Evolutionary conservation across 2,329 filamentous ascomycete genomes (phyloP).

Genomic region (Ilyonectria robusta): DNA sequence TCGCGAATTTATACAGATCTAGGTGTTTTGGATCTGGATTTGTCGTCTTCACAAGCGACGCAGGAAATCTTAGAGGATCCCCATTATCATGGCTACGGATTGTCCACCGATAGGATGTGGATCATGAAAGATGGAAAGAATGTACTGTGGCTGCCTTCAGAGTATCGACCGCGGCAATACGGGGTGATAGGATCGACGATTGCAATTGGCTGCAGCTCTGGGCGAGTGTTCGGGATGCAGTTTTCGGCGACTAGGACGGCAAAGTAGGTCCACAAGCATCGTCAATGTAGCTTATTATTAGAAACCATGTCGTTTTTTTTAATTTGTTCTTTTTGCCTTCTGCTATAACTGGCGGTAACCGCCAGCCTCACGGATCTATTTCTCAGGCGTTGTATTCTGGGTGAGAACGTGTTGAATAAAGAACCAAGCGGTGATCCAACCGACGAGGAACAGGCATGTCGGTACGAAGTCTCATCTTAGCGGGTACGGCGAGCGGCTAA

Average conservation of each 20-base stretch:
- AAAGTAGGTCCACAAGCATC: too few species aligned
- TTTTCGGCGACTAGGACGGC: neutral
- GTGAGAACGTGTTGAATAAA: too few species aligned
- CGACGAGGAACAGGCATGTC: too few species aligned
- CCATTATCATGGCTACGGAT: neutral
- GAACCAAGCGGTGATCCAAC: too few species aligned
- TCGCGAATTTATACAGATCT: neutral
- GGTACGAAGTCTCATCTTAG: too few species aligned
- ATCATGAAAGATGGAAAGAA: neutral
- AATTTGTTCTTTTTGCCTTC: too few species aligned
- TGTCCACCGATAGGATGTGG: neutral
- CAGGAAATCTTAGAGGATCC: neutral
- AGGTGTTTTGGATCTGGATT: neutral
- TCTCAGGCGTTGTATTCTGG: too few species aligned
- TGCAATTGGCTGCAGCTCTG: neutral
- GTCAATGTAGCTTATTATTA: too few species aligned
- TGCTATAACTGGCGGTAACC: too few species aligned
- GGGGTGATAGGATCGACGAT: neutral
- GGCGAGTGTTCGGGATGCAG: neutral
- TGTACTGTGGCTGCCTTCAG: neutral
- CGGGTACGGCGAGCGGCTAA: too few species aligned
- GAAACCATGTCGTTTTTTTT: too few species aligned
- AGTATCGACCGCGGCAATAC: neutral
- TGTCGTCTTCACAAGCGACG: neutral
- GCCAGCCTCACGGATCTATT: too few species aligned